Base-by-base conservation (phyloP, 2,329 filamentous ascomycete genomes). In the Phialophora verrucosa region DNA sequence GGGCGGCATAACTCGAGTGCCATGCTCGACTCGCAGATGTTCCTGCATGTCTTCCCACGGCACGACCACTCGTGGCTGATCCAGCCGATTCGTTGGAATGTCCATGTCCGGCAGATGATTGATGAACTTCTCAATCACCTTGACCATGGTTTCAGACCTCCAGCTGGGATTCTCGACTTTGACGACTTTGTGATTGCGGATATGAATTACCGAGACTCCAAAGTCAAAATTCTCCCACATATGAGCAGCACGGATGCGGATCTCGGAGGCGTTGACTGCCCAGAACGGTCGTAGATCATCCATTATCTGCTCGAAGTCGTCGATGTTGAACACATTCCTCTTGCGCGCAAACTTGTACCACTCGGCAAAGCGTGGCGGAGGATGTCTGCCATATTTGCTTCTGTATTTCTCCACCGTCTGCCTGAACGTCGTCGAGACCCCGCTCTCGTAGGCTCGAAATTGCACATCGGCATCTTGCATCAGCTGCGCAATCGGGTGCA, bases 81-180 rank as follows among this genome's bases (percentile, higher is more conserved):
- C 87, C 77, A 88, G 82, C 60, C 83, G 81, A 73, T 90, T 90
- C 78, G 90, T 85, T 11, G 87, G 84, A 79, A 90, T 88, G 73
- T 90, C 87, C 74, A 90, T 84, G 68, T 90, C 87, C 4, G 87
- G 88, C 25, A 90, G 74, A 58, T 82, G 78, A 14, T 81, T 74
- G 29, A 84, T 82, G 42, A 88, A 85, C 64, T 84, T 83, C 2
- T 74, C 70, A 25, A 88, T 81, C 12, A 87, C 77, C 3, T 76
- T 73, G 27, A 74, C 74, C 59, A 82, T 76, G 0, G 78, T 80
- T 25, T 82, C 75, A 3, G 78, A 75, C 44, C 81, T 75, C 81
- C 81, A 83, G 57, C 74, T 74, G 3, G 62, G 69, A 63, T 76
- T 75, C n/a, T 74, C 76, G 10, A 77, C 75, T 67, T 75, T 76